Conservation (phyloP, 2,329 filamentous ascomycete species). For the Ilyonectria mors-panacis region DNA sequence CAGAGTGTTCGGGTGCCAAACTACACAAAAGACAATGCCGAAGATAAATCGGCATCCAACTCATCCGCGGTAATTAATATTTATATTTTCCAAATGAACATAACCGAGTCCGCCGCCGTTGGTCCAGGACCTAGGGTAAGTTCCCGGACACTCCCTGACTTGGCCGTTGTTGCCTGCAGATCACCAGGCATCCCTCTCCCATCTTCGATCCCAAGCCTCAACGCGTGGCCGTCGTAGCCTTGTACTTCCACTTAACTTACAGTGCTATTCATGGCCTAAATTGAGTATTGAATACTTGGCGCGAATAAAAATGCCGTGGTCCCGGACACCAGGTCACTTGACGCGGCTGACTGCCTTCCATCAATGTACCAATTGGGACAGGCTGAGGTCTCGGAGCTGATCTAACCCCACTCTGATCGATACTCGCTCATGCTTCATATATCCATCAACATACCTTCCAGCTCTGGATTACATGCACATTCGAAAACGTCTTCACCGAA, state of each 20-base stretch:
- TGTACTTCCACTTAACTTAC: neutral
- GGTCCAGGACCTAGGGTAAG: too few species aligned
- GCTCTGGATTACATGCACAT: neutral
- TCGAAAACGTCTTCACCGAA: neutral
- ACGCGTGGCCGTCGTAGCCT: neutral
- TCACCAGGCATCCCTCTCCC: neutral
- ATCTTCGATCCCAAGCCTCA: neutral
- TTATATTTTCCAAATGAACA: too few species aligned
- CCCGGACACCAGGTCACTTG: neutral
- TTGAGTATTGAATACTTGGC: neutral
- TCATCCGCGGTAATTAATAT: too few species aligned
- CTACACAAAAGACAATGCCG: too few species aligned
- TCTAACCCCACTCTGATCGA: neutral
- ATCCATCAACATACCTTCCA: neutral
- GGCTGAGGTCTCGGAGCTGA: neutral
- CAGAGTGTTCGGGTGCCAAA: too few species aligned
- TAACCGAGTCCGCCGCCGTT: too few species aligned
- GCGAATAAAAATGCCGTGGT: neutral
- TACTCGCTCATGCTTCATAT: neutral
- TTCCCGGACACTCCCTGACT: neutral
- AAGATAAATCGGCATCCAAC: too few species aligned
- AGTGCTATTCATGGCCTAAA: neutral
- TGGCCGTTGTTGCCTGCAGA: neutral
- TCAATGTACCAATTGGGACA: neutral
- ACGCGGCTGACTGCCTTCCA: slow-evolving; percentile 17